Percentiles rank a stretch among this genome's conserved stretches.
Evolutionary conservation across 164 flowering plant genomes (phyloP).

Genomic region (Aristolochia contorta): DNA sequence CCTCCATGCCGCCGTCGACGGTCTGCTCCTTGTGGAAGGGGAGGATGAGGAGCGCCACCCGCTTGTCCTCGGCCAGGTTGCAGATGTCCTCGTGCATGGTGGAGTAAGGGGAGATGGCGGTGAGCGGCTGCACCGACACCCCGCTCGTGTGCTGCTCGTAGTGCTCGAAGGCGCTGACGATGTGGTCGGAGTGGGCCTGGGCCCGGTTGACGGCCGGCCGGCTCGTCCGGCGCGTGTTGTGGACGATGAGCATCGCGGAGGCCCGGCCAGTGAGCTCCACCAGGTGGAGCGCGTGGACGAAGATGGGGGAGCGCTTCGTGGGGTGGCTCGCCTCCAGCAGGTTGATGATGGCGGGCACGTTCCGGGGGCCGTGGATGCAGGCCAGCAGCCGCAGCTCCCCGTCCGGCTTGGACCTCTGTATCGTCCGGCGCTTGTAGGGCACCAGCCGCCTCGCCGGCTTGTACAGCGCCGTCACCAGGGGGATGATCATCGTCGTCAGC

Average conservation of each 20-base stretch:
- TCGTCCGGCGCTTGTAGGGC: conserved; percentile 16
- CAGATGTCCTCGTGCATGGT: conserved; percentile 29
- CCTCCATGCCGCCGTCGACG: conserved; percentile 23
- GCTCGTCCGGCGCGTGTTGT: conserved; percentile 2
- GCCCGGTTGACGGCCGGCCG: conserved; percentile 1
- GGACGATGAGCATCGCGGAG: conserved; percentile 14
- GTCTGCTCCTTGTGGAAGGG: conserved; percentile 29
- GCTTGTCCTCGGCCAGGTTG: conserved; percentile 24
- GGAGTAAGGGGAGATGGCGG: conserved; percentile 21
- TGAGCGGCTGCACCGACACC: conserved; percentile 17
- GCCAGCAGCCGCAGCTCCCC: conserved; percentile 13
- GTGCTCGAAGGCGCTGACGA: conserved; percentile 16
- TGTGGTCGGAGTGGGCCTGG: conserved; percentile 13
- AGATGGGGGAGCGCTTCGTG: conserved; percentile 16
- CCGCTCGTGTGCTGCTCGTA: conserved; percentile 7
- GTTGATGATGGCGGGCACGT: conserved; percentile 20
- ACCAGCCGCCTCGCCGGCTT: conserved; percentile 9
- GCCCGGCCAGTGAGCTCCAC: conserved; percentile 22
- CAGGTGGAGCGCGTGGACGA: conserved; percentile 15
- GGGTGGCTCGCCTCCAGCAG: conserved; percentile 18
- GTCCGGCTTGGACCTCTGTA: conserved; percentile 13
- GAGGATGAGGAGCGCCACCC: conserved; percentile 16
- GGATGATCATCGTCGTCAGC: conserved; percentile 11
- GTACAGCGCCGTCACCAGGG: conserved; percentile 9
- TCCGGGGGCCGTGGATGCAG: conserved; percentile 19